A percentile compares a stretch with the other conserved stretches of the same genome.
phyloP scores from a whole-genome alignment of 495 filamentous ascomycete genomes.

The Terfezia boudieri region DNA sequence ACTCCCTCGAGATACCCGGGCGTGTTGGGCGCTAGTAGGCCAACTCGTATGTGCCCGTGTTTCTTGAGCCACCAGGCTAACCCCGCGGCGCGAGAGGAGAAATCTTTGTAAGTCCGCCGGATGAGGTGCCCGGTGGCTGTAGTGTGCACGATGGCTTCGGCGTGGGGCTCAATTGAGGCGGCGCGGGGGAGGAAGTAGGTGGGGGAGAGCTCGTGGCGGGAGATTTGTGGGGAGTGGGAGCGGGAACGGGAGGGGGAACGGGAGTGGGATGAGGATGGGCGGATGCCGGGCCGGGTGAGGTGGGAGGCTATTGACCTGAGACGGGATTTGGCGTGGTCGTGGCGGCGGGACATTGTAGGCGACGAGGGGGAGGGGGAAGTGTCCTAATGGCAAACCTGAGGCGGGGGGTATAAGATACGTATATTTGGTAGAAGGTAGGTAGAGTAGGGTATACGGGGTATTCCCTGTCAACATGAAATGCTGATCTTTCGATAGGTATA shows the following conservation, averaged over 20 bases:
- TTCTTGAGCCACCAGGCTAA: constrained; percentile 69
- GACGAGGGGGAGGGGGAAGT: neutral
- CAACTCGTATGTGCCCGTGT: constrained; percentile 43
- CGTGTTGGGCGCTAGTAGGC: constrained; percentile 75
- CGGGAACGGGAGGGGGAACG: neutral
- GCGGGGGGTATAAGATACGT: too few species aligned
- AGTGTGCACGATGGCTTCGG: constrained; percentile 67
- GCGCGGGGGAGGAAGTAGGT: constrained; percentile 79
- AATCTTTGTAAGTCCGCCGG: constrained; percentile 51
- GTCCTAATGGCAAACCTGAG: too few species aligned
- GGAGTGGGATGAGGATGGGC: too few species aligned
- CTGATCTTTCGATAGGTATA: too few species aligned
- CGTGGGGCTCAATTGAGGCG: constrained; percentile 72
- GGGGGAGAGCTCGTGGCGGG: constrained; percentile 65
- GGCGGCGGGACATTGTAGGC: neutral
- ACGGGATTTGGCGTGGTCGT: neutral
- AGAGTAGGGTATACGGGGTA: too few species aligned
- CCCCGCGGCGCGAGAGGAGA: constrained; percentile 64
- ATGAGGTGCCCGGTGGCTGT: constrained; percentile 54
- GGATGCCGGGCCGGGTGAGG: neutral
- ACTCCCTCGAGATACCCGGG: constrained; percentile 81
- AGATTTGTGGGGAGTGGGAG: constrained; percentile 15
- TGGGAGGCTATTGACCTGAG: neutral
- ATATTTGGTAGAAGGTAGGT: too few species aligned
- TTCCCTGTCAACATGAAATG: too few species aligned